Percentiles rank a stretch among this genome's conserved stretches.
These are phyloP conservation scores for Alloteropsis semialata DNA, from an alignment of 176 grass and related monocot species.

Conservation along the genomic window DNA sequence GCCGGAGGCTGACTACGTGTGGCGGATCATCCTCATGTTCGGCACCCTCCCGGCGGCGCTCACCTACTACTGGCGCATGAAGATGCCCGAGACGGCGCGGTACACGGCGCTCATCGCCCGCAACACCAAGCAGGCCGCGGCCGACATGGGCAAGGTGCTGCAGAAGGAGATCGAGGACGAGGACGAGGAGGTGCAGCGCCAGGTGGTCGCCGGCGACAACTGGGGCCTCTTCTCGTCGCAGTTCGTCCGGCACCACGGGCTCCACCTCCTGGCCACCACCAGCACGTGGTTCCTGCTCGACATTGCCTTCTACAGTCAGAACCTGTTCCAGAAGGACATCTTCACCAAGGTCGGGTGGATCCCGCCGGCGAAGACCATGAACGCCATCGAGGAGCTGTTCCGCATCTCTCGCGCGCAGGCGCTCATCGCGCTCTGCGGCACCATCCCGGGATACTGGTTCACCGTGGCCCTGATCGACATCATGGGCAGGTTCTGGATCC, in stretches of 20 bases:
- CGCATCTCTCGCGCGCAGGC: constrained; percentile 62
- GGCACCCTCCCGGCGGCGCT: constrained; percentile 50
- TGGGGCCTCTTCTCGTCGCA: constrained; percentile 76
- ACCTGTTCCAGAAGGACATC: constrained; percentile 94
- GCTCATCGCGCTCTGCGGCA: constrained; percentile 74
- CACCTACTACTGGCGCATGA: constrained; percentile 94
- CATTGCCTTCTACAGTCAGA: constrained; percentile 87
- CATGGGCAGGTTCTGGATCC: constrained; percentile 69
- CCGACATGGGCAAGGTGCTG: constrained; percentile 80
- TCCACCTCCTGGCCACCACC: constrained; percentile 64
- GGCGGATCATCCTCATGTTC: constrained; percentile 83
- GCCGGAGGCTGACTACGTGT: constrained; percentile 58
- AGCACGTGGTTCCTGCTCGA: constrained; percentile 85
- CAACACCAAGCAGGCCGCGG: constrained; percentile 61
- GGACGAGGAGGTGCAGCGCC: background rate
- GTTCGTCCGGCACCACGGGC: constrained; percentile 48
- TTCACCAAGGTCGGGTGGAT: constrained; percentile 78
- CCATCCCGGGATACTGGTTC: constrained; percentile 85
- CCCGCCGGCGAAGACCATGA: constrained; percentile 55
- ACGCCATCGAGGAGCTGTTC: constrained; percentile 71
- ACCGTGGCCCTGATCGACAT: constrained; percentile 72
- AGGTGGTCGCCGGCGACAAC: background rate
- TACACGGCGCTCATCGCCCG: constrained; percentile 79
- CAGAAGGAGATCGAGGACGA: constrained; percentile 42
- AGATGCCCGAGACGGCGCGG: constrained; percentile 87